A percentile compares a stretch with the other conserved stretches of the same genome.
Evolutionary conservation across 306 rosid genomes (phyloP).

Genomic region (Gleditsia sinensis): DNA sequence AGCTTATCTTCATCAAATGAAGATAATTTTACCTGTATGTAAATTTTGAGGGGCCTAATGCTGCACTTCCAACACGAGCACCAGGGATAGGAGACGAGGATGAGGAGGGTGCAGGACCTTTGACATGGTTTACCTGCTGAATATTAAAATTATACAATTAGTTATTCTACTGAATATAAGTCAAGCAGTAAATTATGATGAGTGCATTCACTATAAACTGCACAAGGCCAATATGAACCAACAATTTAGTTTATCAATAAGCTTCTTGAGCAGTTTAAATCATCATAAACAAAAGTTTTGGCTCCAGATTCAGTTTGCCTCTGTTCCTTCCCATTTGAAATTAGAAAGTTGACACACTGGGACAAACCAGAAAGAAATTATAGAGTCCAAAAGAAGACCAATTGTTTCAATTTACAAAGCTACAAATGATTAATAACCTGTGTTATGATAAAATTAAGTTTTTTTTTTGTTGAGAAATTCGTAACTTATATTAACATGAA

Average conservation of each 20-base stretch:
- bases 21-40: slow-evolving; percentile 74
- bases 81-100: slow-evolving; percentile 61
- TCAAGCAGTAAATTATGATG: slow-evolving; percentile 5
- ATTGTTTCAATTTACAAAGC: neutral
- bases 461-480: neutral
- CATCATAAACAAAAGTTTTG: slow-evolving; percentile 17
- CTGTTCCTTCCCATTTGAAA: slow-evolving; percentile 18
- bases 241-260: slow-evolving; percentile 14
- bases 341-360: slow-evolving; percentile 2
- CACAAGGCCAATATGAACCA: slow-evolving; percentile 19
- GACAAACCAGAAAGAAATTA: slow-evolving; percentile 2
- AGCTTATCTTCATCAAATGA: slow-evolving; percentile 27
- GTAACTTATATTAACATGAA: neutral
- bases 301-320: neutral
- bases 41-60: slow-evolving; percentile 85
- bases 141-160: slow-evolving; percentile 27
- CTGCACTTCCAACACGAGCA: slow-evolving; percentile 65
- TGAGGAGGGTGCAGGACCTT: slow-evolving; percentile 63
- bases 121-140: slow-evolving; percentile 69
- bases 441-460: neutral
- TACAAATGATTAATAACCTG: too few species aligned
- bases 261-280: neutral
- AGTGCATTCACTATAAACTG: slow-evolving; percentile 19
- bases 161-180: neutral
- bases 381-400: neutral